Evolutionary conservation across 192 early-diverging fungal species (phyloP).

Genomic region (Umbelopsis sp.): DNA sequence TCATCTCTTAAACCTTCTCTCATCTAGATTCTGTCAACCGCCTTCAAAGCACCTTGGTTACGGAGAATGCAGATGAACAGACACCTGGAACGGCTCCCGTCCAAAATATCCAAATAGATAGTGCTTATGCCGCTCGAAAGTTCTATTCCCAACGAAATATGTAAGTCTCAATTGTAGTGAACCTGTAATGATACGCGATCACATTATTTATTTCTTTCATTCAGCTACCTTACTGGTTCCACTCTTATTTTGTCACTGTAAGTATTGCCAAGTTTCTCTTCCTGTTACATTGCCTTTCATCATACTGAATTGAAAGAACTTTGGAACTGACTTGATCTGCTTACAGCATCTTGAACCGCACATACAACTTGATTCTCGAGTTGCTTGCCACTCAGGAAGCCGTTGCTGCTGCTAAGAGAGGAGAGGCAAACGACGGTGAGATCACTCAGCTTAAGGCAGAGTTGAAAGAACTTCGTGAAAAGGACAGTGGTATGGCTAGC

Average conservation of each 20-base stretch:
- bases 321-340: not conserved
- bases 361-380: constrained; percentile 1
- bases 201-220: too few relatives aligned
- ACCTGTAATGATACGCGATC: too few relatives aligned
- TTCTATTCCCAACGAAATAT: constrained; percentile 6
- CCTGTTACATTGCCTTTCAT: too few relatives aligned
- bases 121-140: not conserved
- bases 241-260: constrained; percentile 4
- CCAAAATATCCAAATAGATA: not conserved
- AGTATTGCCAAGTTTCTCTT: not conserved
- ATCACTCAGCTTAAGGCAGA: not conserved
- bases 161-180: not conserved
- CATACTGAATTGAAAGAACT: too few relatives aligned
- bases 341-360: constrained; percentile 2
- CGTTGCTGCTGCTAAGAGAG: not conserved
- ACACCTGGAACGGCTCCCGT: not conserved
- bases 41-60: not conserved
- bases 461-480: not conserved
- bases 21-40: not conserved
- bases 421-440: constrained; percentile 1
- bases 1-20: not conserved
- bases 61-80: not conserved
- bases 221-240: constrained; percentile 8
- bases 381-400: not conserved
- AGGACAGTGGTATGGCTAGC: not conserved